Base-by-base conservation (phyloP, 306 rosid species). In the Cicer pinnatifidum region DNA sequence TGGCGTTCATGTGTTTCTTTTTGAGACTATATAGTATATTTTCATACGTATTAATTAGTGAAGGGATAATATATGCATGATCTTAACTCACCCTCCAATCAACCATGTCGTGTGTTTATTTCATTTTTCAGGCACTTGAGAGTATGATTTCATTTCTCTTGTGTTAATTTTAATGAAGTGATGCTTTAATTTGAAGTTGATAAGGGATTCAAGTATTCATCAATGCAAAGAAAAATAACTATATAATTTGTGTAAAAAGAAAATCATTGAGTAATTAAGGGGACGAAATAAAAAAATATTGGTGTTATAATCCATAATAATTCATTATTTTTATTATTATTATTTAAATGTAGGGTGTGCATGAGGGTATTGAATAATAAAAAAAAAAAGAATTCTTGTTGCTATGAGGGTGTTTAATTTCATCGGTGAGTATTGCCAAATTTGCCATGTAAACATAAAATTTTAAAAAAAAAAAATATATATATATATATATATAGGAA, bases 61-160 rank as follows among this genome's bases (percentile, higher is more conserved):
- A 17, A 17, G 19, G 19, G 19, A 1, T 17, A 17, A 17, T 47
- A 53, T 66, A 45, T 54, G 63, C 37, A 37, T 20, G 19, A 62
- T 40, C 67, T 20, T 67, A 8, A 8, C 59, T 23, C 35, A 59
- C 12, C n/a, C 10, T 57, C 13, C 61, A 57, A 28, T 67, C 58
- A 66, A 23, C 59, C 13, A 13, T 44, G 28, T 43, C 73, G n/a
- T 20, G 33, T 39, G 50, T 59, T 63, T 7, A 43, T 65, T 66
- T 65, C 13, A 12, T 28, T 28, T 13, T 75, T 39, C 9, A 20
- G 66, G 20, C 66, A 19, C 44, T 64, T 12, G 10, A 52, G 43
- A 53, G 23, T 50, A 8, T 2, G 60, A 11, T 48, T 47, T 33
- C 45, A 3, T 3, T 28, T 28, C 33, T 48, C 50, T 16, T 16